Evolutionary conservation across 352 stramenopile genomes (phyloP), one percentile per base, ranked within the genome.

Genomic region (Phytophthora lateralis): DNA sequence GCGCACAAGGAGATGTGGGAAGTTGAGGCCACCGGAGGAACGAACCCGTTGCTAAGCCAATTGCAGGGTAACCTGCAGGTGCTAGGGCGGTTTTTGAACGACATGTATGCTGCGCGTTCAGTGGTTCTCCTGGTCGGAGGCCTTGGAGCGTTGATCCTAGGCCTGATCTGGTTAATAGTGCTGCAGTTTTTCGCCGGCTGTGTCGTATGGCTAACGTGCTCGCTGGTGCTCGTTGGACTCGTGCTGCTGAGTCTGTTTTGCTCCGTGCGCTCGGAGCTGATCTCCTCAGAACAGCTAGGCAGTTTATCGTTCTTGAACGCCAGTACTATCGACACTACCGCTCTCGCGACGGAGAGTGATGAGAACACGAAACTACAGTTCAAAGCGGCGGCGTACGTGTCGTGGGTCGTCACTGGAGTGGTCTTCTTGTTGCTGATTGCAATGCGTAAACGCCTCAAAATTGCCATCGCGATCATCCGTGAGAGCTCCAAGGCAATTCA

Each of bases 151-250:
- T 60, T 89, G 34, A 30, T 80, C 6, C 48, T 95, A 0, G 82
- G 86, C 10, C 46, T 94, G 17, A 4, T 90, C 5, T 95, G 84
- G 85, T 60, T 96, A 24, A 56, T 89, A 9, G 60, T 93, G 32
- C 56, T 96, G n/a, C 83, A 89, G 53, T 90, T 88, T 58, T 90
- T 90, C 37, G 82, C 83, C 3, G 78, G 78, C 2, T 84, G 71
- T 48, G 82, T 94, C 30, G 80, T 96, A n/a, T 94, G 85, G 84
- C 59, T 90, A 42, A 91, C 82, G 10, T 90, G 90, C 54, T 63
- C 79, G 54, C 66, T 88, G 10, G 75, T 92, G 24, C 46, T 95
- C 9, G 32, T 82, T 35, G 66, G 72, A n/a, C 69, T 94, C 6
- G 41, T 93, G 7, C 46, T 93, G 32, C 62, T 92, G 61, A 93